A percentile compares a stretch with the other conserved stretches of the same genome.
phyloP scores from a whole-genome alignment of 2,329 filamentous ascomycete genomes.

The Teratosphaeria nubilosa region DNA sequence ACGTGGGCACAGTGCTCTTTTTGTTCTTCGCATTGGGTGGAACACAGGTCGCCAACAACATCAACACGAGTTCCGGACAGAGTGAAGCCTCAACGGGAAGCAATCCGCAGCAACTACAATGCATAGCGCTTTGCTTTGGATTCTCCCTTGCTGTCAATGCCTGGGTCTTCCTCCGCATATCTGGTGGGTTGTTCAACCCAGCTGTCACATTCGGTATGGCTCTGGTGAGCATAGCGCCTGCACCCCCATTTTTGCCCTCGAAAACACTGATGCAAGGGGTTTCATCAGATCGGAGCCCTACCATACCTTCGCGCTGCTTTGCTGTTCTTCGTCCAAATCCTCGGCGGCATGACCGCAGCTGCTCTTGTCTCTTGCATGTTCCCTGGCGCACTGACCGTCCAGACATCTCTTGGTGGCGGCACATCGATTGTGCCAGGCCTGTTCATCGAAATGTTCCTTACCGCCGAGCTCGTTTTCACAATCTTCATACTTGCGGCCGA shows the following conservation, averaged over 20 bases:
- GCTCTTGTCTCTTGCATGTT: constrained; percentile 27
- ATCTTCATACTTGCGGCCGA: constrained; percentile 33
- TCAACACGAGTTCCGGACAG: constrained; percentile 15
- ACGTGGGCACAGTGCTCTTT: constrained; percentile 36
- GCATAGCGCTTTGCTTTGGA: constrained; percentile 30
- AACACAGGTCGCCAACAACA: constrained; percentile 36
- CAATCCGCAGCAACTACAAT: constrained; percentile 29
- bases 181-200: constrained; percentile 28
- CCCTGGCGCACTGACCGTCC: constrained; percentile 27
- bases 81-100: constrained; percentile 17
- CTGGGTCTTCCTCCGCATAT: constrained; percentile 30
- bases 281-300: constrained; percentile 23
- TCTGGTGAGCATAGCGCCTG: constrained; percentile 6
- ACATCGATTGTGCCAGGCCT: constrained; percentile 29
- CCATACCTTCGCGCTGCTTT: constrained; percentile 25
- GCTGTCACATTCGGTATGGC: constrained; percentile 24
- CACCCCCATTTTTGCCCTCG: background rate
- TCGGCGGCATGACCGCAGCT: constrained; percentile 28
- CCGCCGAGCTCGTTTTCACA: constrained; percentile 31
- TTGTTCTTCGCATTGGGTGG: constrained; percentile 36
- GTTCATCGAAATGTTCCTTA: constrained; percentile 33
- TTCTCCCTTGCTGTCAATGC: constrained; percentile 33
- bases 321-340: constrained; percentile 27
- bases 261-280: background rate
- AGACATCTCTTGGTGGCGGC: constrained; percentile 25